A percentile compares a stretch with the other conserved stretches of the same genome.
Conservation (phyloP, 208 protist species). For the Trypanosoma grayi region DNA sequence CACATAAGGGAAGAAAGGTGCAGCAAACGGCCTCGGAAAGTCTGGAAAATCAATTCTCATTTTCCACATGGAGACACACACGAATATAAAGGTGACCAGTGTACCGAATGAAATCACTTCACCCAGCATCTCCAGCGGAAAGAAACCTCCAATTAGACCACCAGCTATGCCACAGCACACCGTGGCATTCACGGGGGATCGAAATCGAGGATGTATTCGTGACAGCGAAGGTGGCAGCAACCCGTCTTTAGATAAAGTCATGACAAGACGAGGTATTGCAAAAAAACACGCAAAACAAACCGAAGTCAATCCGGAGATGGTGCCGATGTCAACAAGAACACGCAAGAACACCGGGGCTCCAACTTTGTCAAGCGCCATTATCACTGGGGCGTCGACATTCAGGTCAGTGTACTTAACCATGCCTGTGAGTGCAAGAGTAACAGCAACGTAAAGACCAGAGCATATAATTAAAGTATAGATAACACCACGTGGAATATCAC, state of each 20-base stretch:
- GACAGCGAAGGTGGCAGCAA: conserved; percentile 24
- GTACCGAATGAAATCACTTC: conserved; percentile 45
- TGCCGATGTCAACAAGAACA: conserved; percentile 31
- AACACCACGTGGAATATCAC: conserved; percentile 31
- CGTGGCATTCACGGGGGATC: conserved; percentile 23
- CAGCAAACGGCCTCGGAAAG: conserved; percentile 29
- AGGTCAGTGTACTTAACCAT: conserved; percentile 28
- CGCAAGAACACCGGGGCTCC: conserved; percentile 15
- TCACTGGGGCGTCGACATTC: conserved; percentile 34
- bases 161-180: conserved; percentile 22
- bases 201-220: conserved; percentile 9
- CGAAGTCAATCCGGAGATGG: conserved; percentile 33
- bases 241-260: conserved; percentile 35
- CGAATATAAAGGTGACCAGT: conserved; percentile 34
- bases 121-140: conserved; percentile 36
- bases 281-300: conserved; percentile 34
- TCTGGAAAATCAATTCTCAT: conserved; percentile 23
- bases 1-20: conserved; percentile 26
- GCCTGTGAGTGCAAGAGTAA: conserved; percentile 34
- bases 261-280: conserved; percentile 34
- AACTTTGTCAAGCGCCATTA: conserved; percentile 26
- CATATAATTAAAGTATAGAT: conserved; percentile 33
- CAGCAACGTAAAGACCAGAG: conserved; percentile 31
- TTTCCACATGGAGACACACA: conserved; percentile 37
- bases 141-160: conserved; percentile 26